Conservation (phyloP, 176 grass and related monocot genomes). For the Oryza glaberrima region DNA sequence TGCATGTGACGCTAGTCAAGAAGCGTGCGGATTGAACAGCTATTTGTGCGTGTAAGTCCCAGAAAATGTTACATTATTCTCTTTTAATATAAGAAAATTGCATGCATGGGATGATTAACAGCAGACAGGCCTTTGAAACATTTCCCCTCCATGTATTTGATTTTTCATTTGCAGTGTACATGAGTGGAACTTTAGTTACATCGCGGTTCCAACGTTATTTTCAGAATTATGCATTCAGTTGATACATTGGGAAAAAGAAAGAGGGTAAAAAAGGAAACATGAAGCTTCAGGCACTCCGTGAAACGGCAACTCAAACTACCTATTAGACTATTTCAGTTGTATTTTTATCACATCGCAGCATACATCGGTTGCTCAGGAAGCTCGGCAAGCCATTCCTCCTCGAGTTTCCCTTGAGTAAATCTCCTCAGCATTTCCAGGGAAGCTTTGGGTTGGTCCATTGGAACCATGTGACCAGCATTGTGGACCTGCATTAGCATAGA, state of each 20-base stretch:
- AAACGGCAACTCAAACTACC: slow-evolving; percentile 5
- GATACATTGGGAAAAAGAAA: background rate
- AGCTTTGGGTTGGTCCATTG: slow-evolving; percentile 92
- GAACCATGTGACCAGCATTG: slow-evolving; percentile 96
- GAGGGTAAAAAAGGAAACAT: background rate
- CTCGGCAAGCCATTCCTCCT: slow-evolving; percentile 21
- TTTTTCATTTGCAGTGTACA: slow-evolving; percentile 30
- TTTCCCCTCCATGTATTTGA: background rate
- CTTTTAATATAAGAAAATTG: background rate
- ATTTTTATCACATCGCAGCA: slow-evolving; percentile 42
- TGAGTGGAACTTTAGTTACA: slow-evolving; percentile 22
- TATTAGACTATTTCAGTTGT: background rate
- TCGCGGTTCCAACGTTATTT: slow-evolving; percentile 31
- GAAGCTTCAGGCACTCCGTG: slow-evolving; percentile 16
- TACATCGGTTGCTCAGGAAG: background rate
- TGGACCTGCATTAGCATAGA: slow-evolving; percentile 61
- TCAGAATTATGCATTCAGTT: background rate
- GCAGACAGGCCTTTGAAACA: background rate
- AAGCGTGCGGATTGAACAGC: slow-evolving; percentile 7
- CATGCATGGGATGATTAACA: slow-evolving; percentile 17
- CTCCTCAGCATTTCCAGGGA: slow-evolving; percentile 83
- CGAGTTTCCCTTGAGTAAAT: slow-evolving; percentile 69
- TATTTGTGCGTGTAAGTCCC: background rate
- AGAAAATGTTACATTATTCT: background rate
- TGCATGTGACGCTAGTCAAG: slow-evolving; percentile 19